These are phyloP conservation scores for Oryza longistaminata DNA, from an alignment of 176 grass and related monocot species.

Conservation along the genomic window DNA sequence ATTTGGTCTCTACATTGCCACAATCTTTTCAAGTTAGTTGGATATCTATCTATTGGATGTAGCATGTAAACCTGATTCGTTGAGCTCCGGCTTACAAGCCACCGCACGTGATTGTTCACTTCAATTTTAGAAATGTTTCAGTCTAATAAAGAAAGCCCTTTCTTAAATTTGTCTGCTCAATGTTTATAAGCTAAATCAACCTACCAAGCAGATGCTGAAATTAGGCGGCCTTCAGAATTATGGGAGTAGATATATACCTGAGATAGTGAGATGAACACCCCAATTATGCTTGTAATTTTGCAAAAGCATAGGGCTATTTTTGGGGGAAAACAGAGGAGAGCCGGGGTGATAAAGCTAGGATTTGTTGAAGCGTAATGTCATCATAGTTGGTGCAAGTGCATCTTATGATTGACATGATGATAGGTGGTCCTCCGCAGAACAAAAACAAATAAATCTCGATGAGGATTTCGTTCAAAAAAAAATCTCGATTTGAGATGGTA, in stretches of 20 bases:
- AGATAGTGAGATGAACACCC: neutral
- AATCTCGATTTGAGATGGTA: neutral
- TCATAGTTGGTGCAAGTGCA: constrained; percentile 36
- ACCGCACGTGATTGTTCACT: too few species aligned
- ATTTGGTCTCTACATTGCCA: too few species aligned
- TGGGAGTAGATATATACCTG: too few species aligned
- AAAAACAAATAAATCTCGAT: neutral
- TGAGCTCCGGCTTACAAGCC: too few species aligned
- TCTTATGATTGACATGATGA: constrained; percentile 30
- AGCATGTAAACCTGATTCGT: too few species aligned
- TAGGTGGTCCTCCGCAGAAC: neutral
- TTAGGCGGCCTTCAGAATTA: too few species aligned
- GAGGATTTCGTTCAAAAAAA: neutral
- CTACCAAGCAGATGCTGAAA: too few species aligned
- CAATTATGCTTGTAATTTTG: neutral
- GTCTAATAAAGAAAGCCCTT: too few species aligned
- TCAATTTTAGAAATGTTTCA: too few species aligned
- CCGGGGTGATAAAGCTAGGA: neutral
- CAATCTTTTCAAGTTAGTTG: neutral
- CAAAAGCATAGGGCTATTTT: neutral
- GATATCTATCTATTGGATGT: neutral
- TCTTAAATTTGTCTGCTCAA: too few species aligned
- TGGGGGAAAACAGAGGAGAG: neutral
- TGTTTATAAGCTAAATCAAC: too few species aligned
- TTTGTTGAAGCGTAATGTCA: constrained; percentile 37